Base-by-base conservation (phyloP, 306 rosid species). In the Herpetospermum pedunculosum region DNA sequence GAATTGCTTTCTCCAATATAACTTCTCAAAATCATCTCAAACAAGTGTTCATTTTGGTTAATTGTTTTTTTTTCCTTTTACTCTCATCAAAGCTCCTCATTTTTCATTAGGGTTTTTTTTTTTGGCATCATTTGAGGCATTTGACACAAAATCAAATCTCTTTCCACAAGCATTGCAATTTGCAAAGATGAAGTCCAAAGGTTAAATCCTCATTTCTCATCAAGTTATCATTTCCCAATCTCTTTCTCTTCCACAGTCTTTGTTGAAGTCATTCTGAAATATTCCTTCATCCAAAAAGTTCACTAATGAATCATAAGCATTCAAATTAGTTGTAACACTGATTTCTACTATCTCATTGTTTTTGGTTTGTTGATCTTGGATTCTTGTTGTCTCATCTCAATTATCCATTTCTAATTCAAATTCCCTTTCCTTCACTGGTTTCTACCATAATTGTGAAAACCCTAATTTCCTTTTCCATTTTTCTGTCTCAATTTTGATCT, bases 171-270 rank as follows among this genome's bases (percentile, higher is more conserved):
- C 74, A 29, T 46, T 69, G 41, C 58, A 44, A 46, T 38, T 65
- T 38, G 50, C 72, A 21, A 65, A 65, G 50, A 40, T 14, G 26
- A 70, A 49, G 41, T 28, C 58, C 3, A 18, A 29, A 70, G 53
- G 41, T 30, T 16, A 70, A 70, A 70, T 50, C 52, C 75, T 21
- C 60, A 25, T 13, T 77, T 77, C 72, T 77, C 71, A 58, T 26
- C 48, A 72, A 72, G 4, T 18, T 53, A 50, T 37, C 48, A 44
- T 26, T 23, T 46, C 50, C 21, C 72, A 67, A 40, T 67, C 30
- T 67, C 37, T 21, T 67, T 21, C 40, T 67, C 72, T 41, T 67
- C 37, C 72, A 40, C 40, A 19, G 72, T 38, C 72, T 38, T n/a
- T n/a, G n/a, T n/a, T 65, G 72, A 40, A 65, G 50, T 65, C 72